phyloP scores from a whole-genome alignment of 257 asterid species.

The Solanum verrucosum region DNA sequence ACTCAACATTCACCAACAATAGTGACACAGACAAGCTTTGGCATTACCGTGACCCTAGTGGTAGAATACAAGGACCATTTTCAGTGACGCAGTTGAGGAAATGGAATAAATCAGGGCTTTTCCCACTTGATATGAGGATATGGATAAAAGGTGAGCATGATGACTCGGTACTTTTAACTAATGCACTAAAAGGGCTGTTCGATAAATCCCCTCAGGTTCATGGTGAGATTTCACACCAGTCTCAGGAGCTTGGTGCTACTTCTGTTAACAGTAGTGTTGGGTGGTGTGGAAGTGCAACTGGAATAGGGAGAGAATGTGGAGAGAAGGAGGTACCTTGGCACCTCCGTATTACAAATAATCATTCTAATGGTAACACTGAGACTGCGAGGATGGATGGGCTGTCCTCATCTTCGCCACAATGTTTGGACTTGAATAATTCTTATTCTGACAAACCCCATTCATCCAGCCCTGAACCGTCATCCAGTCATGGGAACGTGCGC shows the following conservation, averaged over 20 bases:
- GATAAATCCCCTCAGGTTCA: slow-evolving; percentile 36
- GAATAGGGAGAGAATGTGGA: not conserved
- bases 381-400: not conserved
- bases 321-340: not conserved
- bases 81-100: slow-evolving; percentile 68
- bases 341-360: not conserved
- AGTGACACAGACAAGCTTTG: slow-evolving; percentile 73
- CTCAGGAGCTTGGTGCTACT: slow-evolving; percentile 24
- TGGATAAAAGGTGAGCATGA: slow-evolving; percentile 72
- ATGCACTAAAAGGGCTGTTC: slow-evolving; percentile 53
- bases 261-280: not conserved
- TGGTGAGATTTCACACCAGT: slow-evolving; percentile 19
- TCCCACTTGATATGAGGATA: slow-evolving; percentile 83
- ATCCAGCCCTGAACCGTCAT: not conserved
- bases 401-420: not conserved
- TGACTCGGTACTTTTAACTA: slow-evolving; percentile 56
- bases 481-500: not conserved
- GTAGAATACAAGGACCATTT: slow-evolving; percentile 93
- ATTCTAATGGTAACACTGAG: slow-evolving; percentile 1
- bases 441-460: slow-evolving; percentile 1
- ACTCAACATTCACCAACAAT: slow-evolving; percentile 24
- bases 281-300: not conserved
- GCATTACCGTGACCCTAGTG: slow-evolving; percentile 95
- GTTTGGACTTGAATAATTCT: slow-evolving; percentile 9
- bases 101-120: slow-evolving; percentile 79